phyloP scores from a whole-genome alignment of 2,329 filamentous ascomycete genomes.

The Alternaria gaisen region DNA sequence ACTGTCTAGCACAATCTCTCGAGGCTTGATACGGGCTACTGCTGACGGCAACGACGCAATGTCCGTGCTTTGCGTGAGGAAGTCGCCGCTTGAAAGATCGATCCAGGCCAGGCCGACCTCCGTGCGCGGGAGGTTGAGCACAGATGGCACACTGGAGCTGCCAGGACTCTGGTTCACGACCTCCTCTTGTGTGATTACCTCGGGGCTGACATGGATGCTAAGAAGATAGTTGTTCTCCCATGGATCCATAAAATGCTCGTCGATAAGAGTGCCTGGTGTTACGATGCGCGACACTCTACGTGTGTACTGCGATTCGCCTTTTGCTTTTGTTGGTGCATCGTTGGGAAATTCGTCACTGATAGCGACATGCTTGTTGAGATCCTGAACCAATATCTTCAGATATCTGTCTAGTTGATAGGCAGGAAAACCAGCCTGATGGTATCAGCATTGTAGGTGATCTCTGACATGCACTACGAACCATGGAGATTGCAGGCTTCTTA shows the following conservation, averaged over 20 bases:
- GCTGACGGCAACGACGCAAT: constrained; percentile 78
- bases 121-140: constrained; percentile 51
- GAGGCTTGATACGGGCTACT: constrained; percentile 81
- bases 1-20: constrained; percentile 80
- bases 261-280: constrained; percentile 93
- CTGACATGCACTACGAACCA: constrained; percentile 66
- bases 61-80: constrained; percentile 82
- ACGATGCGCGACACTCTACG: constrained; percentile 86
- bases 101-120: constrained; percentile 87
- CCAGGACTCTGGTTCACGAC: constrained; percentile 39
- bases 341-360: constrained; percentile 93
- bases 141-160: constrained; percentile 40
- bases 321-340: constrained; percentile 72
- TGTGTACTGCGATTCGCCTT: constrained; percentile 83
- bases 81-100: constrained; percentile 93
- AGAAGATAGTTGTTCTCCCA: constrained; percentile 93
- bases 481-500: constrained; percentile 72
- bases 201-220: constrained; percentile 71
- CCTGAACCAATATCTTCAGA: constrained; percentile 90
- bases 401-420: constrained; percentile 92
- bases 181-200: constrained; percentile 33
- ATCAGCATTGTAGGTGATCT: constrained; percentile 16
- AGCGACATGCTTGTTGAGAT: constrained; percentile 88
- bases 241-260: constrained; percentile 96
- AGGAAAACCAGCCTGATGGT: constrained; percentile 81